Conservation (phyloP, 2,329 filamentous ascomycete species). For the Pezicula radicicola region DNA sequence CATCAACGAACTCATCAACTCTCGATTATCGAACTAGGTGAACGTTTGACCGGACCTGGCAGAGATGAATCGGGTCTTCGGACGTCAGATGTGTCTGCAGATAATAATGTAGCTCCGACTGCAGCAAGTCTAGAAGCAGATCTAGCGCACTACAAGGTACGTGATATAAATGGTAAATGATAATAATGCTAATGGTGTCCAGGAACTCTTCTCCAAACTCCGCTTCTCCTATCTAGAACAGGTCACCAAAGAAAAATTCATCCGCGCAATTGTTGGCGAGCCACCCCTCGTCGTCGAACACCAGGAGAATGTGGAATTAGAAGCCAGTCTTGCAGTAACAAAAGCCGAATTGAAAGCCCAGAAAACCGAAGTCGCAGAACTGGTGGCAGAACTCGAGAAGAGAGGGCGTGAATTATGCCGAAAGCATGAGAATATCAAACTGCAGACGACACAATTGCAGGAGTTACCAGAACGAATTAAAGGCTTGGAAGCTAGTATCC, state of each 20-base stretch:
- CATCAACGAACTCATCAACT: conserved; percentile 60
- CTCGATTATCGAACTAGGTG: conserved; percentile 73
- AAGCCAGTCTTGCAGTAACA: conserved; percentile 63
- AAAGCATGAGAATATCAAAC: conserved; percentile 47
- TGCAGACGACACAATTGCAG: conserved; percentile 45
- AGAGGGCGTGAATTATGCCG: conserved; percentile 56
- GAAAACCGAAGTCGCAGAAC: conserved; percentile 73
- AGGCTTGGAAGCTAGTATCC: conserved; percentile 46
- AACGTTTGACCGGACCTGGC: conserved; percentile 62
- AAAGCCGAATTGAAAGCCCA: conserved; percentile 77
- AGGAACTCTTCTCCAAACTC: conserved; percentile 91
- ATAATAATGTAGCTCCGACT: conserved; percentile 57
- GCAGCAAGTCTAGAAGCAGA: conserved; percentile 80
- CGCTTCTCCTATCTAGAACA: conserved; percentile 98
- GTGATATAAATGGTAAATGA: background rate
- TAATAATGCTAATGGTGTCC: conserved; percentile 3
- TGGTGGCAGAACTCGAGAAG: conserved; percentile 70
- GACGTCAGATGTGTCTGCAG: conserved; percentile 69
- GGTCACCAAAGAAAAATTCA: conserved; percentile 97
- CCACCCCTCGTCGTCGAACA: conserved; percentile 81
- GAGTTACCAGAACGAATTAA: conserved; percentile 49
- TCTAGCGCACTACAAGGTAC: conserved; percentile 77
- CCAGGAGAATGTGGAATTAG: conserved; percentile 77
- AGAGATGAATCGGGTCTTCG: conserved; percentile 42
- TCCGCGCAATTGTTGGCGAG: conserved; percentile 87